phyloP scores from a whole-genome alignment of 1,284 basidiomycete genomes.

The Pyrrhoderma noxium region DNA sequence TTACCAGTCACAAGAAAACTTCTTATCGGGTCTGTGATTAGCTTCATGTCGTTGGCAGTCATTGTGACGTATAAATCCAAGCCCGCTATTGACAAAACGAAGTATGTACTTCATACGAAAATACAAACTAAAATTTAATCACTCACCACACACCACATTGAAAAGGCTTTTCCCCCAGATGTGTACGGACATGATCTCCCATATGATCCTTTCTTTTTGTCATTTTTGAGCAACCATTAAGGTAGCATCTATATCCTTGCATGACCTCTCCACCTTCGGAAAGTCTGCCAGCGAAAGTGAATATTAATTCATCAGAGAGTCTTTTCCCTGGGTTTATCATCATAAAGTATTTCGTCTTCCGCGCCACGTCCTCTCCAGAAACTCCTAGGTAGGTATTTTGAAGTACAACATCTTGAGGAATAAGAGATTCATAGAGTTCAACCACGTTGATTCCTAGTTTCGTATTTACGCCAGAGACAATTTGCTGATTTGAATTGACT shows the following conservation, averaged over 20 bases:
- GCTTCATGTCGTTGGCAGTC: constrained; percentile 67
- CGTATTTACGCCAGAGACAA: background rate
- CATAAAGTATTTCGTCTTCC: constrained; percentile 46
- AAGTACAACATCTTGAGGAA: constrained; percentile 11
- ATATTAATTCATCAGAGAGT: constrained; percentile 55
- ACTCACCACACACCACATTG: constrained; percentile 49
- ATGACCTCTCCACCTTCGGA: constrained; percentile 47
- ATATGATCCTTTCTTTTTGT: constrained; percentile 69
- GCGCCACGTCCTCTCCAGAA: constrained; percentile 41
- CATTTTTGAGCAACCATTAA: constrained; percentile 50
- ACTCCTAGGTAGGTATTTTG: constrained; percentile 55
- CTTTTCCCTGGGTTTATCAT: constrained; percentile 43
- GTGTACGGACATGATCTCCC: constrained; percentile 60
- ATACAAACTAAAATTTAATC: constrained; percentile 19
- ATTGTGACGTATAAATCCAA: constrained; percentile 62
- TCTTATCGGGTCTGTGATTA: constrained; percentile 50
- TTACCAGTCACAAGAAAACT: constrained; percentile 40
- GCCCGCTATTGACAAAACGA: constrained; percentile 33
- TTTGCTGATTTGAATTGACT: no score
- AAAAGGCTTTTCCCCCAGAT: constrained; percentile 59
- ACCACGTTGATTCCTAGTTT: constrained; percentile 7
- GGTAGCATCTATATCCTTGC: constrained; percentile 58
- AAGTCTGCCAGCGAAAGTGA: constrained; percentile 57
- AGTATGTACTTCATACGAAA: constrained; percentile 9
- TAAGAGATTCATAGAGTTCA: constrained; percentile 5